Base-by-base conservation (phyloP, 1,139 yeast species). In the Yamadazyma triangularis region DNA sequence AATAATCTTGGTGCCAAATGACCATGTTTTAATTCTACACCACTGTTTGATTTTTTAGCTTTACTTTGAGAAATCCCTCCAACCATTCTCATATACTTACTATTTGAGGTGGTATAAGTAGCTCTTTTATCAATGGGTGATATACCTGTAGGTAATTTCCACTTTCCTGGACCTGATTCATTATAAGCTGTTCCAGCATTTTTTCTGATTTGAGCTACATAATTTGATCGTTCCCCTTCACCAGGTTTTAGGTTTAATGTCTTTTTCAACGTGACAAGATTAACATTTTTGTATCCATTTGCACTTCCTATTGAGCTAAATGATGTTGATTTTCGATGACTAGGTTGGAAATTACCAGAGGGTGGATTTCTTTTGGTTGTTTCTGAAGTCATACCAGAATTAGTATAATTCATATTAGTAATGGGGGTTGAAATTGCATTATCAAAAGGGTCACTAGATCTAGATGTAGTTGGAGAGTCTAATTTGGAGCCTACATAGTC, bases 21-120 rank as follows among this genome's bases (percentile, higher is more conserved):
- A 4, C 89, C 85, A 50, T 83, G 91, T 40, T 81, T 77, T 47
- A 82, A 70, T 40, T 80, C 88, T 38, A 78, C 75, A 4, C 77
- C 77, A 30, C 73, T 65, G 12, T 40, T 31, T 8, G 59, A 51
- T 45, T 54, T 61, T 47, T 52, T 64, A 35, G 42, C 44, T 28
- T 58, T 47, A 22, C 43, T 42, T 24, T 50, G 55, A 6, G 47
- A 31, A 6, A 48, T 40, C 4, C 56, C 55, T 1, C 61, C 61
- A 12, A 47, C 51, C 14, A 58, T 44, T 24, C 69, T 48, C 39
- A 53, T 51, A 38, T 58, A 66, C 29, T 54, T 51, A 3, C 60
- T 60, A 33, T 54, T 60, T 15, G 57, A 46, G 24, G 48, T 45
- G 15, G 51, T 48, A 31, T 53, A 48, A 13, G 49, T 48, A 5